phyloP scores from a whole-genome alignment of 108 stramenopile species.

The Cyclotella baltica region DNA sequence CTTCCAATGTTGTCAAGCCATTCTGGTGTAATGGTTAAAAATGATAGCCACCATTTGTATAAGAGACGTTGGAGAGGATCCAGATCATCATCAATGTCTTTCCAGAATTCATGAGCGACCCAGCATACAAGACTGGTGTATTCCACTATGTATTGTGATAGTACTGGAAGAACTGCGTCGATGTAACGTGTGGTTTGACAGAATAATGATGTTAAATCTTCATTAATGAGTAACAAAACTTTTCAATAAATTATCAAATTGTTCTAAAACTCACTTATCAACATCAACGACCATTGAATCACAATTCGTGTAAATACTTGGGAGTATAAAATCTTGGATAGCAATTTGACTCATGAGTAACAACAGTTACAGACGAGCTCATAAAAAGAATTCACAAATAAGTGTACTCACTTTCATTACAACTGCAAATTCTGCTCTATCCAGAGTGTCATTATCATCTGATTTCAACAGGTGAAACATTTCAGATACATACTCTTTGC shows the following conservation, averaged over 20 bases:
- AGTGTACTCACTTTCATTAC: too few relatives aligned
- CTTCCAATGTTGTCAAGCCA: conserved; percentile 17
- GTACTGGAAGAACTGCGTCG: conserved; percentile 62
- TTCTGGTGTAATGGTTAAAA: conserved; percentile 26
- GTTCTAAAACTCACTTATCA: conserved; percentile 47
- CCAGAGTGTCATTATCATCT: conserved; percentile 59
- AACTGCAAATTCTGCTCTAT: conserved; percentile 66
- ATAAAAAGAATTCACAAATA: too few relatives aligned
- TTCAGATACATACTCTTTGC: conserved; percentile 53
- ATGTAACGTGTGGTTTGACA: neutral
- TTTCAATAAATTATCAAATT: neutral
- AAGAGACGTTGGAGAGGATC: conserved; percentile 39
- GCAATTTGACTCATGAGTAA: too few relatives aligned
- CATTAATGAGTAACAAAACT: neutral
- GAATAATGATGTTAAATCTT: neutral
- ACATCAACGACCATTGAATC: conserved; percentile 74
- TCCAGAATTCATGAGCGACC: conserved; percentile 40
- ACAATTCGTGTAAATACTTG: conserved; percentile 78
- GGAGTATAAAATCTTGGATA: conserved; percentile 73
- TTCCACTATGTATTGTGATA: conserved; percentile 62
- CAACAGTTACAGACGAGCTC: too few relatives aligned
- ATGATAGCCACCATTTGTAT: conserved; percentile 34
- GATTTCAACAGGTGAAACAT: conserved; percentile 73
- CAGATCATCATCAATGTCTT: conserved; percentile 34
- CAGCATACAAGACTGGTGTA: conserved; percentile 18